phyloP scores from a whole-genome alignment of 805 yeast genomes.

The Monosporozyma servazzii region DNA sequence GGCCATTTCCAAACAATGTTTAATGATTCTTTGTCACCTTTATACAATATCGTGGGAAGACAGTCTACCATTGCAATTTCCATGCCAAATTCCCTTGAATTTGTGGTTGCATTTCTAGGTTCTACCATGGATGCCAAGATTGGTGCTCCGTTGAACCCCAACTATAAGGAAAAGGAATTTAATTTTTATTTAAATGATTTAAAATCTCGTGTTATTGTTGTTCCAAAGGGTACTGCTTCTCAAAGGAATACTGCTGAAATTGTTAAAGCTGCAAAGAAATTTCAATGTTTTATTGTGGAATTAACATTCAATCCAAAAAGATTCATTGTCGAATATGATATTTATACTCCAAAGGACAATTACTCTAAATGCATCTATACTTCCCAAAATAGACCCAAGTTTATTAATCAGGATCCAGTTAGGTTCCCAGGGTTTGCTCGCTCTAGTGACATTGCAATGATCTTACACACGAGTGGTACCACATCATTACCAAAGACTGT shows the following conservation, averaged over 20 bases:
- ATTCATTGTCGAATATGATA: conserved; percentile 35
- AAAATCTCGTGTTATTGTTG: conserved; percentile 47
- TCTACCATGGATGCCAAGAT: conserved; percentile 46
- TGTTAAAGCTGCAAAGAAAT: conserved; percentile 41
- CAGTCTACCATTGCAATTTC: conserved; percentile 50
- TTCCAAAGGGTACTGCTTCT: conserved; percentile 42
- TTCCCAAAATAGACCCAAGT: conserved; percentile 25
- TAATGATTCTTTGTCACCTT: conserved; percentile 34
- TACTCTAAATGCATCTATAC: conserved; percentile 18
- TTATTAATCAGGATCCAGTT: conserved; percentile 21
- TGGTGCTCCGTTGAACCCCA: conserved; percentile 63
- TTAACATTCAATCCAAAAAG: conserved; percentile 37
- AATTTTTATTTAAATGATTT: conserved; percentile 57
- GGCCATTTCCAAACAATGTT: conserved; percentile 44
- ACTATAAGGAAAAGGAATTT: conserved; percentile 51
- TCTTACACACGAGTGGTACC: conserved; percentile 67
- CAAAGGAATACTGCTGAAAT: conserved; percentile 32
- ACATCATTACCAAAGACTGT: conserved; percentile 73
- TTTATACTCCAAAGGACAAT: conserved; percentile 23
- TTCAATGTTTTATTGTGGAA: conserved; percentile 44
- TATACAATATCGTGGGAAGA: conserved; percentile 26
- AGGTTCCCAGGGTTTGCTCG: conserved; percentile 36
- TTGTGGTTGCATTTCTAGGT: conserved; percentile 47
- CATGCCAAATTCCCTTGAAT: conserved; percentile 52
- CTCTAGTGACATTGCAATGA: conserved; percentile 50